Conservation (phyloP, 345 rosid species). For the Brassica cretica region DNA sequence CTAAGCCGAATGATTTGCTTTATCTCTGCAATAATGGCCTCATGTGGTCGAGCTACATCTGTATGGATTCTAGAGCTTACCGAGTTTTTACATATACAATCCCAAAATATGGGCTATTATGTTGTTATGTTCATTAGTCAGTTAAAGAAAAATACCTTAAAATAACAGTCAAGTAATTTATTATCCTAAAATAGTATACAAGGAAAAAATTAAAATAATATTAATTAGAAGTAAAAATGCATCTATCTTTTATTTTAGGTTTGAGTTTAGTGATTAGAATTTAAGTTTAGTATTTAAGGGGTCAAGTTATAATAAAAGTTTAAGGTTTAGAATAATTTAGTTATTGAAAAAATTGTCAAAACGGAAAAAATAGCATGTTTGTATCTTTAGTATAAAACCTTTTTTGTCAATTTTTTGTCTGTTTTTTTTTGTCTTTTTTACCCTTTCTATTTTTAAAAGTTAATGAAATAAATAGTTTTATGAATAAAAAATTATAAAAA, state of each 20-base stretch:
- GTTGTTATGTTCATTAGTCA: background rate
- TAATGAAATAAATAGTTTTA: too few species aligned
- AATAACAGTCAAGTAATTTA: background rate
- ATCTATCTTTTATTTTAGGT: background rate
- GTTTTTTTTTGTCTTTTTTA: too few species aligned
- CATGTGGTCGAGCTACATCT: too few species aligned
- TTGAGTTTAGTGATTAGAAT: background rate
- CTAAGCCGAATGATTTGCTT: too few species aligned
- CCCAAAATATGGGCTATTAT: background rate
- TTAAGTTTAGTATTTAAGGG: background rate
- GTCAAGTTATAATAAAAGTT: background rate
- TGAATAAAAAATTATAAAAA: too few species aligned
- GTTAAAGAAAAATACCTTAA: background rate
- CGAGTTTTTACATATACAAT: too few species aligned
- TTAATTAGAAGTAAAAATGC: background rate
- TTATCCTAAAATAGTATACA: background rate
- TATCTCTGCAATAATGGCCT: too few species aligned
- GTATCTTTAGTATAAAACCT: too few species aligned
- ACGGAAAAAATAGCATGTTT: too few species aligned
- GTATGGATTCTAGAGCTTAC: too few species aligned
- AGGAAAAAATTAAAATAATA: background rate
- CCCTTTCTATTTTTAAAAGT: too few species aligned
- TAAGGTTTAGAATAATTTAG: background rate
- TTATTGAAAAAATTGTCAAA: background rate
- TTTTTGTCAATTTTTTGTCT: too few species aligned